Evolutionary conservation across 441 rosid species (phyloP).

Genomic region (Raphanus hybrid): DNA sequence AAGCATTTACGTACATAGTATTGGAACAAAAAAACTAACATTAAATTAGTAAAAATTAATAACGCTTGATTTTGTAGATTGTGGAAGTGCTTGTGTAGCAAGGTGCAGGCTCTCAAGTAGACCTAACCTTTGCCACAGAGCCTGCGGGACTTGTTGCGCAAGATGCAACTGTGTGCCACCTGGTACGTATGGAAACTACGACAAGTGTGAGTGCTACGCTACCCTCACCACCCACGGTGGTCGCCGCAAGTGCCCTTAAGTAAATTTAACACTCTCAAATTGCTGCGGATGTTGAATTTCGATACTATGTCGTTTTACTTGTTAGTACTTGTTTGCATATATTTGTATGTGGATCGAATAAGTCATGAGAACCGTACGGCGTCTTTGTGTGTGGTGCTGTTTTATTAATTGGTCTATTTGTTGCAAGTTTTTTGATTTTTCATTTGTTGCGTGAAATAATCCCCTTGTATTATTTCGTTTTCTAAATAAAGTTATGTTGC

Average conservation of each 20-base stretch:
- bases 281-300: background rate
- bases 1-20: background rate
- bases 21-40: background rate
- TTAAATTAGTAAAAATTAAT: background rate
- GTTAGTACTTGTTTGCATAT: constrained; percentile 21
- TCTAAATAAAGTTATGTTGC: constrained; percentile 16
- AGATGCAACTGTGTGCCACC: constrained; percentile 75
- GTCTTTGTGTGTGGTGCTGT: constrained; percentile 25
- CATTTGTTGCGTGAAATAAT: constrained; percentile 13
- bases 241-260: constrained; percentile 59
- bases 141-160: constrained; percentile 68
- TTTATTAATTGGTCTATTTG: constrained; percentile 23
- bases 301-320: constrained; percentile 6
- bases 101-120: constrained; percentile 58
- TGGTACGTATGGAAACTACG: constrained; percentile 67
- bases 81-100: constrained; percentile 49
- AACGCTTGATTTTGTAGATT: constrained; percentile 41
- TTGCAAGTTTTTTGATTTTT: constrained; percentile 6
- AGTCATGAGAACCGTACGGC: constrained; percentile 23
- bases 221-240: constrained; percentile 66
- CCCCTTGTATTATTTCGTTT: constrained; percentile 23
- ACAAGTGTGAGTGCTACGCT: constrained; percentile 65
- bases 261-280: background rate
- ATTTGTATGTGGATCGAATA: constrained; percentile 25
- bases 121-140: constrained; percentile 56